Percentiles rank a stretch among this genome's conserved stretches.
phyloP scores from a whole-genome alignment of 176 grass and related monocot species.

The Hordeum marinum region DNA sequence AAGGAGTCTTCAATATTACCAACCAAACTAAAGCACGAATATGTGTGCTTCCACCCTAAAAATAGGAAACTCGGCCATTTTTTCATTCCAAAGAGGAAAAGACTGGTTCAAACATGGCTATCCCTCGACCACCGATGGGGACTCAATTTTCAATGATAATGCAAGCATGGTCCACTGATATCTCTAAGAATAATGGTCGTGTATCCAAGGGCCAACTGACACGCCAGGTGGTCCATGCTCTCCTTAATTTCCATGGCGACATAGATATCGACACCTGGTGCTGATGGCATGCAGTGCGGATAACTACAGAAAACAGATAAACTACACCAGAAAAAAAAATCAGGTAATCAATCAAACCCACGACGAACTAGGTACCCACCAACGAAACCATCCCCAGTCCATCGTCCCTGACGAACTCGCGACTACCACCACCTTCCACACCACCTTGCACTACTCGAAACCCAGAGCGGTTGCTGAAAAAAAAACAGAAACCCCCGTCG shows the following conservation, averaged over 20 bases:
- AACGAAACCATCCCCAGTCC: neutral
- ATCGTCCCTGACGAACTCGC: neutral
- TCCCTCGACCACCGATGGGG: neutral
- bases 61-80: neutral
- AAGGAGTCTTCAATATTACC: neutral
- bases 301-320: neutral
- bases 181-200: neutral
- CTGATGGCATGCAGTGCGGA: neutral
- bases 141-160: neutral
- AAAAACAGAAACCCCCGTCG: neutral
- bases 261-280: neutral
- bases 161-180: neutral
- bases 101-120: neutral
- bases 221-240: neutral
- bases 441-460: neutral
- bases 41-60: neutral
- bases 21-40: neutral
- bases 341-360: neutral
- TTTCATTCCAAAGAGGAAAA: neutral
- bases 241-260: neutral
- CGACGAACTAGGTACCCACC: neutral
- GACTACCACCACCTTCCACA: neutral
- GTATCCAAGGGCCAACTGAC: neutral
- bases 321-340: neutral
- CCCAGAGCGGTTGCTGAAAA: neutral